phyloP scores from a whole-genome alignment of 2,329 filamentous ascomycete species.

The Metarhizium anisopliae region DNA sequence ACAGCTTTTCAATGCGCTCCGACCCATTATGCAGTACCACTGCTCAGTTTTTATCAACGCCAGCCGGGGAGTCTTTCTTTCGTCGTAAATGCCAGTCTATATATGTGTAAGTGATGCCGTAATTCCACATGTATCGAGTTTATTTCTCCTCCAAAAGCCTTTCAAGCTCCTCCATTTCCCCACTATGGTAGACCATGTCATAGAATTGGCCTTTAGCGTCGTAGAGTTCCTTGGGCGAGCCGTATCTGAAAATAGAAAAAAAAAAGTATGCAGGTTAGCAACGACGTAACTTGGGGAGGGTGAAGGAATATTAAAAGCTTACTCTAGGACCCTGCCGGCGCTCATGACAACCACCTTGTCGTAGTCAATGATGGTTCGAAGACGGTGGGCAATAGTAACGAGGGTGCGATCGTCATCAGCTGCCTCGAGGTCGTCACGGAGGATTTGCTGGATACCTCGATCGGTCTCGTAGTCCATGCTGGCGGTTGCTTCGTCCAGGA shows the following conservation, averaged over 20 bases:
- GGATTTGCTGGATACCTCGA: slow-evolving; percentile 42
- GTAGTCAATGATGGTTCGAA: slow-evolving; percentile 51
- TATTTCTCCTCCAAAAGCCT: slow-evolving; percentile 18
- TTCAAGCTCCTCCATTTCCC: slow-evolving; percentile 39
- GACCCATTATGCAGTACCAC: too few relatives aligned
- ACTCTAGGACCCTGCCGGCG: slow-evolving; percentile 44
- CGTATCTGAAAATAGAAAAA: slow-evolving; percentile 22
- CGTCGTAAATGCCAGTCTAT: not conserved
- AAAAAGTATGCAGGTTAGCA: not conserved
- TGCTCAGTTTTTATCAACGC: too few relatives aligned
- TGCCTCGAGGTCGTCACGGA: slow-evolving; percentile 39
- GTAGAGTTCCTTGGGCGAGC: slow-evolving; percentile 38
- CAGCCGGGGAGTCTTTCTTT: not conserved
- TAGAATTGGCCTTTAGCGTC: slow-evolving; percentile 36
- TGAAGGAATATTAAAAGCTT: slow-evolving; percentile 12
- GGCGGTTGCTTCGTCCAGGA: slow-evolving; percentile 50
- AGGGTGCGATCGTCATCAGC: slow-evolving; percentile 38
- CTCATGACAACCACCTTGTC: slow-evolving; percentile 50
- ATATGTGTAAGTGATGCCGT: not conserved
- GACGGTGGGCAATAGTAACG: slow-evolving; percentile 48
- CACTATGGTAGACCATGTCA: slow-evolving; percentile 47
- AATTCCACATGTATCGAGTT: not conserved
- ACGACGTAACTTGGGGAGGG: not conserved
- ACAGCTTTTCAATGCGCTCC: too few relatives aligned
- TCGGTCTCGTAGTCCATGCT: slow-evolving; percentile 53